Conservation (phyloP, 768 basidiomycete species). For the Amylocystis lapponica region DNA sequence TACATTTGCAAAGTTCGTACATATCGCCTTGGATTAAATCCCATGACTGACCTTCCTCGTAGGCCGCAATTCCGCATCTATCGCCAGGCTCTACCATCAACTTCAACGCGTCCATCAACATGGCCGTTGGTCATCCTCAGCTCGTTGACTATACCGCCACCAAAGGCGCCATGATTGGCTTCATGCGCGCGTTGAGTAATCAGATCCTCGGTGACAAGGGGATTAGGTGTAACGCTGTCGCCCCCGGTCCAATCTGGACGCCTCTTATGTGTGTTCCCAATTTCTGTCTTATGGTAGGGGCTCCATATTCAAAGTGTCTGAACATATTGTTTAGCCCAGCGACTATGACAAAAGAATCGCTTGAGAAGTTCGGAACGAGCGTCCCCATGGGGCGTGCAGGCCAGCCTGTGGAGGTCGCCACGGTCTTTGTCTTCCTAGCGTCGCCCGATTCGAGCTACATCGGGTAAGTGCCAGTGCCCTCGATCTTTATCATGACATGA, state of each 20-base stretch:
- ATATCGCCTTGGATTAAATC: neutral
- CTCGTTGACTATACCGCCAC: conserved; percentile 51
- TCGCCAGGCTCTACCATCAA: conserved; percentile 34
- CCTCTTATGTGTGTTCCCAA: conserved; percentile 39
- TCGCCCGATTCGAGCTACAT: conserved; percentile 43
- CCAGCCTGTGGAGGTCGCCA: conserved; percentile 46
- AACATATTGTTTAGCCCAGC: conserved; percentile 18
- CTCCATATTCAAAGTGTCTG: too few relatives aligned
- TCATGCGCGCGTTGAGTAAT: conserved; percentile 43
- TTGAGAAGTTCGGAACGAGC: conserved; percentile 25
- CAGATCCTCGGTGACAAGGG: conserved; percentile 45
- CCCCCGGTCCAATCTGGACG: conserved; percentile 44
- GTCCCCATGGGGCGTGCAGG: conserved; percentile 43
- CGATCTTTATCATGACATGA: neutral
- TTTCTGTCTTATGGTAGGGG: too few relatives aligned
- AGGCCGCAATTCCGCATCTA: conserved; percentile 39
- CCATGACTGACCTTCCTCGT: neutral
- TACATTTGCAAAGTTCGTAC: conserved; percentile 33
- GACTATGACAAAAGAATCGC: conserved; percentile 31
- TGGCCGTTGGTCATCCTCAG: conserved; percentile 38
- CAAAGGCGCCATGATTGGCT: conserved; percentile 46
- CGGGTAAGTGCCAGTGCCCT: conserved; percentile 18
- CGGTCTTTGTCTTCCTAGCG: conserved; percentile 42
- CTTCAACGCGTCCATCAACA: conserved; percentile 41
- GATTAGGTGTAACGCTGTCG: conserved; percentile 36